Base-by-base conservation (phyloP, 768 basidiomycete genomes). In the Lactifluus subvellereus region DNA sequence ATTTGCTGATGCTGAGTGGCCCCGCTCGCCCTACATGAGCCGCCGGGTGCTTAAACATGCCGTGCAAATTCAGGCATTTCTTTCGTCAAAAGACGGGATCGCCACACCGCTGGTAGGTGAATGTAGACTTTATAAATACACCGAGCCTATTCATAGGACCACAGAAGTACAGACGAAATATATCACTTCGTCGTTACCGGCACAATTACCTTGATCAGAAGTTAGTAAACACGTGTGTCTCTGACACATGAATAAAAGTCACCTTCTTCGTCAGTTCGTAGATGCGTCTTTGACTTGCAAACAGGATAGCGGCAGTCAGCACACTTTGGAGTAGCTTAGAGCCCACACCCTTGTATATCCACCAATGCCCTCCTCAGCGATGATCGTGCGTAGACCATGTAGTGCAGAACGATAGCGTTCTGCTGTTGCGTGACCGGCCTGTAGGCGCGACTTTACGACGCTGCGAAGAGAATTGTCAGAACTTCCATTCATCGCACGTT, bases 261-360 rank as follows among this genome's bases (percentile, higher is more conserved):
- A 79, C 78, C 76, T 76, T 71, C 70, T 84, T 89, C 13, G 83
- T 85, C n/a, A 86, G 64, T 68, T 90, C 87, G 61, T 86, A 91
- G 59, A 91, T 84, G 66, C 93, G 81, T 69, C 87, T 82, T 74
- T 98, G 96, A 7, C 89, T 84, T 14, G 87, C 89, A 71, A 98
- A 98, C 67, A 98, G 80, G 68, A 98, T 92, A 6, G 94, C 93
- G 16, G 94, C 94, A 8, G 94, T 96, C 54, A 98, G 79, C 1
- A 97, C 91, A 66, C 89, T 93, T 74, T 98, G 96, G 5, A 90
- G 61, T 22, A 99, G 84, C 76, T 99, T 99, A 70, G 87, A 91
- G 14, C 81, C 80, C 32, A 95, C 82, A 6, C 95, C 95, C 67
- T 84, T 88, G 79, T 97, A 97, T 22, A 97, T 73, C 2, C 94